Base-by-base conservation (phyloP, 2,329 filamentous ascomycete genomes). In the Scopulariopsis brevicaulis region DNA sequence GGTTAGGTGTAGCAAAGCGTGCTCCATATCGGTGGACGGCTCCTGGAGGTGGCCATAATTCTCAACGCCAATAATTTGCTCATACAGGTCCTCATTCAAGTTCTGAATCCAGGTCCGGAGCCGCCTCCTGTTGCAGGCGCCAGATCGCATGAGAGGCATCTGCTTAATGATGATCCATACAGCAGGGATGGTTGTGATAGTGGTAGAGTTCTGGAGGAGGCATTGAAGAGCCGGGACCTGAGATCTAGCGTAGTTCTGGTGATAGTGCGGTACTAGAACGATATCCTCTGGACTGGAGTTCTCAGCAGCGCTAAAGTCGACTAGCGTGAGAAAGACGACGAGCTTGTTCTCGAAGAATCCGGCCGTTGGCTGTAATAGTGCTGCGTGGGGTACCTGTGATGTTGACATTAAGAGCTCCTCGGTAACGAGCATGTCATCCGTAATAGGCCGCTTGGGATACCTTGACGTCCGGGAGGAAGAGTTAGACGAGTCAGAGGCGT, bases 31-130 rank as follows among this genome's bases (percentile, higher is more conserved):
- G 7, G 65, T 73, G 4, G 67, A 60, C 0, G 74, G 73, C 28
- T 67, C 64, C 52, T 68, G 66, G 12, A 72, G 58, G 4, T 64
- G 61, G 40, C 71, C 69, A 34, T 73, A 68, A 10, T 68, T 68
- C 28, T 74, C 70, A 22, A 78, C 65, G 53, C 70, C 71, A 65
- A 77, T 70, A 50, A 80, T 74, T 53, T 74, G 74, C 50, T 72
- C 69, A 61, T 78, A 74, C 25, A 71, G 61, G 32, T 74, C 69
- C 56, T 78, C 72, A 60, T 77, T 77, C 53, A 77, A 72, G 61
- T 81, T 80, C 65, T 81, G 77, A 28, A 75, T 74, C 79, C 79
- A 81, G 3, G 76, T 79, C 59, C 78, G 77, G 51, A 81, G 62
- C 59, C 69, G 71, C 37, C 77, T 70, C 50, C 71, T 68, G 62